phyloP scores from a whole-genome alignment of 1,139 yeast genomes.

The Kluyveromyces sp. region DNA sequence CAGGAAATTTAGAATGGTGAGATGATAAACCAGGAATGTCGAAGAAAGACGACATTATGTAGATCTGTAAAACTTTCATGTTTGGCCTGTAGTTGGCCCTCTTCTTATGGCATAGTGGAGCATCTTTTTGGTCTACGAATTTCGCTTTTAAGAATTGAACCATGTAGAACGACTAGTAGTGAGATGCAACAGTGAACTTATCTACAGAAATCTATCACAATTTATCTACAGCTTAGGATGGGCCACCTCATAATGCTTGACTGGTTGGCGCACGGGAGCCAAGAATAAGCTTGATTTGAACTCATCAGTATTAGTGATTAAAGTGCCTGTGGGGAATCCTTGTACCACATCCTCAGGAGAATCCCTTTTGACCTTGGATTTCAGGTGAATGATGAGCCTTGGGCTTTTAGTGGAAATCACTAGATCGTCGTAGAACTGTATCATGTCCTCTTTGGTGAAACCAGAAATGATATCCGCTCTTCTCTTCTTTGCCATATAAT shows the following conservation, averaged over 20 bases:
- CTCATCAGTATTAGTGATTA: constrained; percentile 35
- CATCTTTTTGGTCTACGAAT: background rate
- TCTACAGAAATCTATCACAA: background rate
- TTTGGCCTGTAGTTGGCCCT: background rate
- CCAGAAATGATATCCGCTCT: constrained; percentile 51
- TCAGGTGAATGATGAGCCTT: constrained; percentile 58
- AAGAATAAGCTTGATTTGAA: constrained; percentile 40
- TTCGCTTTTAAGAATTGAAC: background rate
- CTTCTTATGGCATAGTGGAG: background rate
- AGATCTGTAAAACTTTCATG: background rate
- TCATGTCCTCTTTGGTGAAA: constrained; percentile 51
- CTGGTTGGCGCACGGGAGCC: constrained; percentile 41
- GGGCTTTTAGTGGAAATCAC: constrained; percentile 41
- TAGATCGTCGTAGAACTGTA: constrained; percentile 45
- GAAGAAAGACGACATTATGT: constrained; percentile 32
- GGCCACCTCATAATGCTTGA: constrained; percentile 20
- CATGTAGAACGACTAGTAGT: too few relatives aligned
- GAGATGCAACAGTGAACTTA: background rate
- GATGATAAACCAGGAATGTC: constrained; percentile 33
- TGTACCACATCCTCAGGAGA: constrained; percentile 18
- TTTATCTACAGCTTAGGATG: constrained; percentile 14
- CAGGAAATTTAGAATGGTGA: constrained; percentile 8
- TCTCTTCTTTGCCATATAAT: constrained; percentile 52
- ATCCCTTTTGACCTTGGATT: constrained; percentile 38
- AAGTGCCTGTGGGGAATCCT: constrained; percentile 34